Evolutionary conservation across 2,329 filamentous ascomycete species (phyloP).

Genomic region (Paracoccidioides brasiliensis): DNA sequence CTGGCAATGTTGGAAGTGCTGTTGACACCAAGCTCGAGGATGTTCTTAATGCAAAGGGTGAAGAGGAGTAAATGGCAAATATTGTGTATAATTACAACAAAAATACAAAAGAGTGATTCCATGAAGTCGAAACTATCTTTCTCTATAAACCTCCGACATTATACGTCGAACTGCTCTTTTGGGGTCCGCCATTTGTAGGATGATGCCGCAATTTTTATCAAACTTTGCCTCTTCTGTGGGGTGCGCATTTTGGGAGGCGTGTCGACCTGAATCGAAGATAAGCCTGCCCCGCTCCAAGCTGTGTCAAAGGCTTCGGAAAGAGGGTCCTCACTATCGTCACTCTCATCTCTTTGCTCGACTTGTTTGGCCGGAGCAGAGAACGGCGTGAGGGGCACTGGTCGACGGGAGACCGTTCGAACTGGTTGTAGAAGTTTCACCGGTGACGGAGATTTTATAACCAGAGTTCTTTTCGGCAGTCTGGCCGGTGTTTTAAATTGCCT

Average conservation of each 20-base stretch:
- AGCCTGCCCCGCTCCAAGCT: slow-evolving; percentile 6
- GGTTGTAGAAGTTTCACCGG: background rate
- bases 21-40: slow-evolving; percentile 34
- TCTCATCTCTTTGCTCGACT: background rate
- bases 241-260: slow-evolving; percentile 6
- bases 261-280: slow-evolving; percentile 13
- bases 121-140: background rate
- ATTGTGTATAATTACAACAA: background rate
- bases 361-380: background rate
- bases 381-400: background rate
- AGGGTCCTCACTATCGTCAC: slow-evolving; percentile 10
- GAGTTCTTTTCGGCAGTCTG: background rate
- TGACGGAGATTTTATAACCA: background rate
- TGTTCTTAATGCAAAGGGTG: slow-evolving; percentile 28
- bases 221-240: background rate
- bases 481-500: background rate
- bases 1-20: slow-evolving; percentile 34
- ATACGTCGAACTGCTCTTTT: background rate
- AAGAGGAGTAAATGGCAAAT: background rate
- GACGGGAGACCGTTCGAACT: background rate
- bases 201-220: background rate
- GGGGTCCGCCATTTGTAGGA: background rate
- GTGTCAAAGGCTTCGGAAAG: slow-evolving; percentile 10
- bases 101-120: background rate
- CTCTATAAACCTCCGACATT: background rate